Evolutionary conservation across 1,139 yeast species (phyloP), one percentile per base, ranked within the genome.

Genomic region (Blastobotrys illinoisensis): DNA sequence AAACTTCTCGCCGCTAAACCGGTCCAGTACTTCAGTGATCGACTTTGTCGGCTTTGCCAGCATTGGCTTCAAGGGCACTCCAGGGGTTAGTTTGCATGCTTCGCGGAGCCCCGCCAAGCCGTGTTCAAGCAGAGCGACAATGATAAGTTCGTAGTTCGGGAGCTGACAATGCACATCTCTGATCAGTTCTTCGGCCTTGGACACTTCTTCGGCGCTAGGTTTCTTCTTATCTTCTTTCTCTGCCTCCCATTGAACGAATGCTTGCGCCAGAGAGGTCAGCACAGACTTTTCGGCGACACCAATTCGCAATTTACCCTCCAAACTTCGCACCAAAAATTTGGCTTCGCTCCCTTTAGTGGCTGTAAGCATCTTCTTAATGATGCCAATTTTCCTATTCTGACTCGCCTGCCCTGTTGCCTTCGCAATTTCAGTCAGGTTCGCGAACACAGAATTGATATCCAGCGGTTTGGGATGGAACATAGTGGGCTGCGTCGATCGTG

Each of bases 31-130:
- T 67, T 95, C 99, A 26, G 87, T 80, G 48, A 95, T 85, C 2
- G 97, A 82, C 66, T 93, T 93, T 0, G 99, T 91, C 1, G 99
- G 99, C 67, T 93, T 93, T 4, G 99, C 99, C 65, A 93, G 79
- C 99, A 93, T 93, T 0, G 99, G 99, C 67, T 91, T 91, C 63
- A 93, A 76, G 0, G 99, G 99, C 14, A 95, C 83, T 1, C 99
- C 98, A 0, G 99, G 97, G 9, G 85, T 83, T 56, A 93, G 73
- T 48, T 82, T 83, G 64, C 95, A 84, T 61, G 85, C 81, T 11
- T 86, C 85, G 47, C 80, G 74, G 43, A 93, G 69, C 48, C 85
- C 76, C 62, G 76, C 72, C 2, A 91, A 77, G 0, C 98, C 98
- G 64, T 81, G 68, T 40, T 83, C 75, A 57, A 86, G 71, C 2